These are phyloP conservation scores for Boechera divaricarpa DNA, from an alignment of 345 rosid genomes.

Conservation along the genomic window DNA sequence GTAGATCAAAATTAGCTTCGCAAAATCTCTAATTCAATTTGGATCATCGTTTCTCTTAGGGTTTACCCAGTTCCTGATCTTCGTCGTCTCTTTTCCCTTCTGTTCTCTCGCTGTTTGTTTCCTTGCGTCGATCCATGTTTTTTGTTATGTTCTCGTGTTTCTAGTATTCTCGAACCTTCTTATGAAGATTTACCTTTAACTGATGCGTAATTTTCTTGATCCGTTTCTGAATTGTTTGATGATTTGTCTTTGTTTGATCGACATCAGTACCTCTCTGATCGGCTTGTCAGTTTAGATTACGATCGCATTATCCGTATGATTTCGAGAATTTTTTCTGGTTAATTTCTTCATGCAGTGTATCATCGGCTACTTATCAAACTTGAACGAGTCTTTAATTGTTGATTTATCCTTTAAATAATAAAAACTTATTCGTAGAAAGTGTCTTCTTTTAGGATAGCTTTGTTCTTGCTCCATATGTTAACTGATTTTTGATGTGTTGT, in stretches of 20 bases:
- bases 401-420: background rate
- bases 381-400: background rate
- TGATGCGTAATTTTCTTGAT: background rate
- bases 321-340: background rate
- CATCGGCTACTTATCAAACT: background rate
- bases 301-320: background rate
- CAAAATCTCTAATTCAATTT: background rate
- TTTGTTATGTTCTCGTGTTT: constrained; percentile 8
- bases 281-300: background rate
- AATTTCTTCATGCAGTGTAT: background rate
- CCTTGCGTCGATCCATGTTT: constrained; percentile 14
- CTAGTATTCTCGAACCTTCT: background rate
- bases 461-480: background rate
- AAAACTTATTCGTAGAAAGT: background rate
- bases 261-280: constrained; percentile 6
- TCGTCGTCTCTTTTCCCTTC: background rate
- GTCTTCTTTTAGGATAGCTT: background rate
- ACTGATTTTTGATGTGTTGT: background rate
- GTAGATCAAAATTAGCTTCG: constrained; percentile 29
- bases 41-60: background rate
- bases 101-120: constrained; percentile 13
- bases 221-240: background rate
- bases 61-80: constrained; percentile 29
- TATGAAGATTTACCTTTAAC: background rate
- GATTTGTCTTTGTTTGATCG: constrained; percentile 31